Conservation (phyloP, 805 yeast species). For the Isabelozyma gotoi region DNA sequence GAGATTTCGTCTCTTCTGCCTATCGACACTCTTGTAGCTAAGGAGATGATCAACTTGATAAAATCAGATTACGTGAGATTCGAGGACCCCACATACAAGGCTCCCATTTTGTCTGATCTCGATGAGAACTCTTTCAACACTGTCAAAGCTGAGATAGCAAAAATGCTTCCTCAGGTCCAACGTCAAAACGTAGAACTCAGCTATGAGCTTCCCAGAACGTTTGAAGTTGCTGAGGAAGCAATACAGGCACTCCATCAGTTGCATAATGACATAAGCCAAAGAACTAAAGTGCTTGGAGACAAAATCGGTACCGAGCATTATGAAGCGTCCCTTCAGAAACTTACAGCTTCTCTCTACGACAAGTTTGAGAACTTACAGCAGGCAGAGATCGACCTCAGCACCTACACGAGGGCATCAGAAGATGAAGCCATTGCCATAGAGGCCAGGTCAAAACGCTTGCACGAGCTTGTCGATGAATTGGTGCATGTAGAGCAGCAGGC, state of each 20-base stretch:
- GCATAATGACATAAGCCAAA: slow-evolving; percentile 6
- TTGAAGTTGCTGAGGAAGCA: slow-evolving; percentile 14
- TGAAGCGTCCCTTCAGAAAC: slow-evolving; percentile 5
- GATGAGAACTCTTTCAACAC: slow-evolving; percentile 22
- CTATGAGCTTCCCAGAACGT: slow-evolving; percentile 11
- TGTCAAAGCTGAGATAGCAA: slow-evolving; percentile 18
- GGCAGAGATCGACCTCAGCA: slow-evolving; percentile 14
- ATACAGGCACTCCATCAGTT: slow-evolving; percentile 16
- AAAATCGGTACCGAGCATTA: slow-evolving; percentile 5
- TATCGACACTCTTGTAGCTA: slow-evolving; percentile 19
- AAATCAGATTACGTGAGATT: slow-evolving; percentile 41
- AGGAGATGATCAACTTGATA: slow-evolving; percentile 35
- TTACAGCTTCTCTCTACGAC: slow-evolving; percentile 1
- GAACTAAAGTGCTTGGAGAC: slow-evolving; percentile 4
- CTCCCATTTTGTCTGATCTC: slow-evolving; percentile 24
- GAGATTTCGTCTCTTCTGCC: background rate
- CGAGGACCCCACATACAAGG: slow-evolving; percentile 17
- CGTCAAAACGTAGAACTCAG: background rate
- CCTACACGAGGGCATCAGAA: slow-evolving; percentile 5
- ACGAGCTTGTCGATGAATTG: slow-evolving; percentile 21
- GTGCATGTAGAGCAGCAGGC: slow-evolving; percentile 12
- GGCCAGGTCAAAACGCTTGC: slow-evolving; percentile 16
- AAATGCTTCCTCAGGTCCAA: background rate
- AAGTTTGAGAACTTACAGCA: slow-evolving; percentile 10
- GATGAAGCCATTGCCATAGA: slow-evolving; percentile 20